These are phyloP conservation scores for Microdochium paspali DNA, from an alignment of 2,329 filamentous ascomycete species.

Conservation along the genomic window DNA sequence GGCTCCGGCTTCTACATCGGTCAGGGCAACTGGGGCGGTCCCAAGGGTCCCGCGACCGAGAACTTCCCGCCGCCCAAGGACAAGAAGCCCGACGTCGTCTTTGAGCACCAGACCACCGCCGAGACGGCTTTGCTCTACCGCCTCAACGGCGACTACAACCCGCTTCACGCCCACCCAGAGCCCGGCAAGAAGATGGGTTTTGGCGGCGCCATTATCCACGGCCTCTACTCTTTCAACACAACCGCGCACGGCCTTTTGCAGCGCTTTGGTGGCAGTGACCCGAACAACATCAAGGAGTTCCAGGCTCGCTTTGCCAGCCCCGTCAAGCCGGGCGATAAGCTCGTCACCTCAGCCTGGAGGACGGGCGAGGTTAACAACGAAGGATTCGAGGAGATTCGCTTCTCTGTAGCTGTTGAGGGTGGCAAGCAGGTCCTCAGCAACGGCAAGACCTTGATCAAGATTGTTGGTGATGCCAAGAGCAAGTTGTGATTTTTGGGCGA, in stretches of 20 bases:
- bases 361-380: slow-evolving; percentile 53
- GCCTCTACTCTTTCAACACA: slow-evolving; percentile 79
- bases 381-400: slow-evolving; percentile 75
- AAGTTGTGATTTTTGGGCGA: slow-evolving; percentile 47
- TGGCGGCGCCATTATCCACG: slow-evolving; percentile 81
- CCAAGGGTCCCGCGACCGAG: slow-evolving; percentile 73
- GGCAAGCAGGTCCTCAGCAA: slow-evolving; percentile 85
- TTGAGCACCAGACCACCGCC: slow-evolving; percentile 59
- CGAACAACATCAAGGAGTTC: slow-evolving; percentile 77
- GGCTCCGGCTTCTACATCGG: slow-evolving; percentile 72
- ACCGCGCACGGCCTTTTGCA: slow-evolving; percentile 65
- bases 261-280: slow-evolving; percentile 65
- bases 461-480: slow-evolving; percentile 43
- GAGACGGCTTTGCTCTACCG: slow-evolving; percentile 73
- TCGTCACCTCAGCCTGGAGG: slow-evolving; percentile 74
- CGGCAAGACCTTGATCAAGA: slow-evolving; percentile 69
- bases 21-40: slow-evolving; percentile 77
- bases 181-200: slow-evolving; percentile 87
- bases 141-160: slow-evolving; percentile 91
- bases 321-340: slow-evolving; percentile 73
- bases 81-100: slow-evolving; percentile 59
- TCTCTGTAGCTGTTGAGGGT: slow-evolving; percentile 66
- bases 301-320: slow-evolving; percentile 81
- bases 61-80: slow-evolving; percentile 70
- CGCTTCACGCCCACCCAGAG: slow-evolving; percentile 78